Percentiles rank a stretch among this genome's conserved stretches.
Conservation (phyloP, 139 green algal genomes). For the Haematococcus sp. region DNA sequence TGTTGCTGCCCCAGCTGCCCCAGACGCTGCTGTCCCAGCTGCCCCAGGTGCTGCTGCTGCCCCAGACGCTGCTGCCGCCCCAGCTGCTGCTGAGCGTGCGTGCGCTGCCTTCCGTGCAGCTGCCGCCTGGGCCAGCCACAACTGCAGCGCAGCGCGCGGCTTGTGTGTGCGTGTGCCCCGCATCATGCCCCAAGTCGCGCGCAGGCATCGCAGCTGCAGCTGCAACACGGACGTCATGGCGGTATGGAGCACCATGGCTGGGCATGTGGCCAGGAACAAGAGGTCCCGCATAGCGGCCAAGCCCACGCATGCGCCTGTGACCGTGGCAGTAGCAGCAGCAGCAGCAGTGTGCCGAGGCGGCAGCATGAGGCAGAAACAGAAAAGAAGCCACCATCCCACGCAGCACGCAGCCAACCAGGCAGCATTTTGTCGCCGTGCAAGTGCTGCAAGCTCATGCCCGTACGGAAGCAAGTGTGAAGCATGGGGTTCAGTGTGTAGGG, state of each 20-base stretch:
- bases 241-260: conserved; percentile 12
- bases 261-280: conserved; percentile 18
- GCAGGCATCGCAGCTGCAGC: conserved; percentile 27
- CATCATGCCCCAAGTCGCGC: conserved; percentile 32
- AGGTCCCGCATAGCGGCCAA: conserved; percentile 23
- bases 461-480: no score
- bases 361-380: no score
- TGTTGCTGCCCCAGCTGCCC: neutral
- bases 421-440: no score
- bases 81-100: neutral
- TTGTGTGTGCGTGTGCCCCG: conserved; percentile 14
- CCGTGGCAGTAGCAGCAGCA: no score
- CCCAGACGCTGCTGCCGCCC: neutral
- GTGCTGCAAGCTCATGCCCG: neutral
- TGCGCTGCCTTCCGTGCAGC: neutral
- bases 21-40: neutral
- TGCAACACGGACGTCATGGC: neutral
- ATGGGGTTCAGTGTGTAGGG: no score
- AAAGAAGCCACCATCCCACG: no score
- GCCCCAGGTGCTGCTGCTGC: neutral
- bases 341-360: no score
- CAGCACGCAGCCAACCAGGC: no score
- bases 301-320: no score
- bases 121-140: neutral
- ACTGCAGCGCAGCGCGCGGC: neutral